Evolutionary conservation across 2,329 filamentous ascomycete species (phyloP).

Genomic region (Paracamarosporium sp.): DNA sequence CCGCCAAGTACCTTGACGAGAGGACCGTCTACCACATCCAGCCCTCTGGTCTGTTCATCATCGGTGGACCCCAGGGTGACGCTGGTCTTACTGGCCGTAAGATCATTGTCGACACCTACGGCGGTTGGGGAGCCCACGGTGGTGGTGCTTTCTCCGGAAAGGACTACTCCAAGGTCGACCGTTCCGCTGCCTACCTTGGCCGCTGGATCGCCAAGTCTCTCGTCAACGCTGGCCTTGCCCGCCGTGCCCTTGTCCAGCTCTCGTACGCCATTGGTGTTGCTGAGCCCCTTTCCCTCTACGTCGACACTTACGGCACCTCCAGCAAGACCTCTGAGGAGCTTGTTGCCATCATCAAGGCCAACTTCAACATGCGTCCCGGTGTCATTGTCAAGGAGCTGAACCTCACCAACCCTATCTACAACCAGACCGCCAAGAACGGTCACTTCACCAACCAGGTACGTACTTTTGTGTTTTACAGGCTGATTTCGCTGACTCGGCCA

Average conservation of each 20-base stretch:
- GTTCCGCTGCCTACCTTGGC: constrained; percentile 94
- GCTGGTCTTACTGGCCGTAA: constrained; percentile 98
- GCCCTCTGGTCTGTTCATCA: constrained; percentile 98
- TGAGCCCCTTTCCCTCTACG: constrained; percentile 96
- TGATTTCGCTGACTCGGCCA: constrained; percentile 16
- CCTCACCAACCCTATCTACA: constrained; percentile 96
- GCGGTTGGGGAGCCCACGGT: constrained; percentile 99
- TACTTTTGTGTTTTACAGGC: neutral
- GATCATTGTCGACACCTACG: constrained; percentile 99
- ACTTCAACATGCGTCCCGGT: constrained; percentile 98
- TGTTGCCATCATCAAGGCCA: constrained; percentile 89
- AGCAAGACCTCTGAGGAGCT: constrained; percentile 89
- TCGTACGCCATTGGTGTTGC: constrained; percentile 99
- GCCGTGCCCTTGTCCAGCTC: constrained; percentile 94
- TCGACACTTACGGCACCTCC: constrained; percentile 97
- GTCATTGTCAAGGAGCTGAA: constrained; percentile 98
- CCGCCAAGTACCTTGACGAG: constrained; percentile 88
- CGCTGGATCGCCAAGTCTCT: constrained; percentile 99
- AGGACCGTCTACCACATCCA: constrained; percentile 98
- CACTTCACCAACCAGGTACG: constrained; percentile 94
- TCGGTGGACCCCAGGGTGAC: constrained; percentile 98
- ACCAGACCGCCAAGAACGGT: constrained; percentile 98
- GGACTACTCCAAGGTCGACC: constrained; percentile 99
- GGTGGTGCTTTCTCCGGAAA: constrained; percentile 99
- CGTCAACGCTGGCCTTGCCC: constrained; percentile 84